Percentiles rank a stretch among this genome's conserved stretches.
These are phyloP conservation scores for Gaultheria prostrata DNA, from an alignment of 148 eudicot genomes.

Conservation along the genomic window DNA sequence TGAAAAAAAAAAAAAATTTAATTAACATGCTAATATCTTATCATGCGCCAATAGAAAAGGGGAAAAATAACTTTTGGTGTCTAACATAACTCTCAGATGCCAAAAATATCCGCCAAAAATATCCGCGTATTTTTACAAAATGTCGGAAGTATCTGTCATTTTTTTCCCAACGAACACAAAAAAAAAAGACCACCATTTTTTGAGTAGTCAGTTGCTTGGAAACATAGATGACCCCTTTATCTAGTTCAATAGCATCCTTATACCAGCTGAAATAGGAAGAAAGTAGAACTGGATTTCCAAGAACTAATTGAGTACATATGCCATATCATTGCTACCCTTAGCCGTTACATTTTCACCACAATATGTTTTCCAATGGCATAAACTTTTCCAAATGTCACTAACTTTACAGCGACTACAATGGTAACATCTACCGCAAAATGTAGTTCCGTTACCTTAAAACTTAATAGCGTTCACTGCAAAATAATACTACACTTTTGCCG, in stretches of 20 bases:
- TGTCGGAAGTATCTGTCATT: neutral
- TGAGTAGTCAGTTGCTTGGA: neutral
- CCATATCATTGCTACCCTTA: neutral
- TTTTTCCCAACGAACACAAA: neutral
- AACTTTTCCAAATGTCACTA: too few species aligned
- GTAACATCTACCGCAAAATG: neutral
- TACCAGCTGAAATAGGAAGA: neutral
- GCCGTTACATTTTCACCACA: neutral
- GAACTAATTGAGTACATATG: neutral
- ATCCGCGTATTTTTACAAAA: too few species aligned
- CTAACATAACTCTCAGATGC: neutral
- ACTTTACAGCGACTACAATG: too few species aligned
- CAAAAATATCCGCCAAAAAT: neutral
- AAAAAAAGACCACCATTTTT: neutral
- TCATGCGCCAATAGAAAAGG: neutral
- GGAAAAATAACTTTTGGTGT: too few species aligned
- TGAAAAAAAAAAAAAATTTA: too few species aligned
- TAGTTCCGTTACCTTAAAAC: neutral
- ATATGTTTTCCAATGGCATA: neutral
- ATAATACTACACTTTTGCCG: neutral
- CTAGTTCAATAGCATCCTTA: neutral
- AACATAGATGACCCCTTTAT: neutral
- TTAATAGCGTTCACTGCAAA: neutral
- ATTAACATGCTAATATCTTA: neutral
- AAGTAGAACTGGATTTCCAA: neutral